phyloP scores from a whole-genome alignment of 805 yeast genomes.

The Ogataea neopini region DNA sequence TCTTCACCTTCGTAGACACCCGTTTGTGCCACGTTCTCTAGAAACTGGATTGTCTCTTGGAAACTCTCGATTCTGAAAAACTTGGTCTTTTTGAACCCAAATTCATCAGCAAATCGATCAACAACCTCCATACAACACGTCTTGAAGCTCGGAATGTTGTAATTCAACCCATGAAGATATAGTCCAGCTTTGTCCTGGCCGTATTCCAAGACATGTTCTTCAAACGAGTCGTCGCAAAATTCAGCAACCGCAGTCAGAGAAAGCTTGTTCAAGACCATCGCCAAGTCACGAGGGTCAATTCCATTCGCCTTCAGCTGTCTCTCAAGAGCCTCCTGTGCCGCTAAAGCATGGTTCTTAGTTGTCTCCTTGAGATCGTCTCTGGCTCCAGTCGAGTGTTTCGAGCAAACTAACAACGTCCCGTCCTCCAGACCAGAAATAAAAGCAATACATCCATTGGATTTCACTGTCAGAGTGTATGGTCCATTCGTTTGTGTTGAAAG shows the following conservation, averaged over 20 bases:
- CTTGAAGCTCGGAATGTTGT: conserved; percentile 59
- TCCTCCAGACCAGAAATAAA: conserved; percentile 74
- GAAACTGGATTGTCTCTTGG: conserved; percentile 46
- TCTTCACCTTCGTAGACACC: conserved; percentile 75
- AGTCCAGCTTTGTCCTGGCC: conserved; percentile 68
- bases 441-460: conserved; percentile 93
- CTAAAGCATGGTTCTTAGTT: conserved; percentile 69
- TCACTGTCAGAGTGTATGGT: conserved; percentile 78
- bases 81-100: conserved; percentile 70
- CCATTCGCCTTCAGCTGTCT: conserved; percentile 49
- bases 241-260: conserved; percentile 88
- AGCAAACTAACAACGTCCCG: conserved; percentile 82
- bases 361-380: conserved; percentile 38
- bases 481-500: conserved; percentile 57
- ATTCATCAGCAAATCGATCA: conserved; percentile 54
- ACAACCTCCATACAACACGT: conserved; percentile 69
- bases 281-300: conserved; percentile 52
- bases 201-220: conserved; percentile 89
- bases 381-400: conserved; percentile 84
- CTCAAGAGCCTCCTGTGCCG: conserved; percentile 62
- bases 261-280: conserved; percentile 46
- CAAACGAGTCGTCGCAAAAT: conserved; percentile 87
- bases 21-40: conserved; percentile 56
- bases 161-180: conserved; percentile 86
- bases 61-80: conserved; percentile 43